phyloP scores from a whole-genome alignment of 352 stramenopile genomes.

The Globisporangium solare region DNA sequence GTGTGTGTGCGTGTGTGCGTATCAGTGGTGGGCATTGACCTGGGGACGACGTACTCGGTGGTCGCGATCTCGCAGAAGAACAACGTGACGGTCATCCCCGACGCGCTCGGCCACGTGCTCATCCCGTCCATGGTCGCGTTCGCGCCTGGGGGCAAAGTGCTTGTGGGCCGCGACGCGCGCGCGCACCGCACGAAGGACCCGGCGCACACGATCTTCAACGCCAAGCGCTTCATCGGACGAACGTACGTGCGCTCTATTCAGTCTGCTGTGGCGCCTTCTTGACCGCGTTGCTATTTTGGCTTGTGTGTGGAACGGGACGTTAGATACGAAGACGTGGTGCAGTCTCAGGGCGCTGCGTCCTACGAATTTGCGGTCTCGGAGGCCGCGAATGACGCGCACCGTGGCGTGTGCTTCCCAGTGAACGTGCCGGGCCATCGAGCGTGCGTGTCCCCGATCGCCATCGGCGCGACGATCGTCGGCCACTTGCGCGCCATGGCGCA shows the following conservation, averaged over 20 bases:
- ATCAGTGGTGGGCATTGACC: constrained; percentile 72
- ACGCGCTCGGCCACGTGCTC: constrained; percentile 40
- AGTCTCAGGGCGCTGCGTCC: constrained; percentile 16
- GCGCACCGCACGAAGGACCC: constrained; percentile 48
- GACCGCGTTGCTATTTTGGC: too few relatives aligned
- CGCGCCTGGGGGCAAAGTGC: constrained; percentile 32
- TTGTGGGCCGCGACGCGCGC: constrained; percentile 46
- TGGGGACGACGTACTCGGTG: constrained; percentile 77
- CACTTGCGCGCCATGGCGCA: constrained; percentile 44
- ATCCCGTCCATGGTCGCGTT: constrained; percentile 68
- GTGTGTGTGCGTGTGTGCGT: too few relatives aligned
- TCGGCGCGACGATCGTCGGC: constrained; percentile 38
- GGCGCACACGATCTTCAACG: constrained; percentile 66
- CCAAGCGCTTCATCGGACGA: constrained; percentile 69
- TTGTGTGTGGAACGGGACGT: neutral
- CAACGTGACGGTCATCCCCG: constrained; percentile 56
- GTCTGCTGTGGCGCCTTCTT: too few relatives aligned
- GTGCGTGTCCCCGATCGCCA: constrained; percentile 41
- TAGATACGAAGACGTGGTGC: constrained; percentile 27
- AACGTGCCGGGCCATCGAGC: constrained; percentile 25
- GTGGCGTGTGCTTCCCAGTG: constrained; percentile 47
- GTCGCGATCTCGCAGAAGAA: constrained; percentile 64
- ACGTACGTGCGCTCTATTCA: constrained; percentile 14
- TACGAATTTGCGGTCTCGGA: constrained; percentile 46
- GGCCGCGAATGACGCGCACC: constrained; percentile 8